A percentile compares a stretch with the other conserved stretches of the same genome.
These are phyloP conservation scores for Henckelia pumila DNA, from an alignment of 257 asterid genomes.

Conservation along the genomic window DNA sequence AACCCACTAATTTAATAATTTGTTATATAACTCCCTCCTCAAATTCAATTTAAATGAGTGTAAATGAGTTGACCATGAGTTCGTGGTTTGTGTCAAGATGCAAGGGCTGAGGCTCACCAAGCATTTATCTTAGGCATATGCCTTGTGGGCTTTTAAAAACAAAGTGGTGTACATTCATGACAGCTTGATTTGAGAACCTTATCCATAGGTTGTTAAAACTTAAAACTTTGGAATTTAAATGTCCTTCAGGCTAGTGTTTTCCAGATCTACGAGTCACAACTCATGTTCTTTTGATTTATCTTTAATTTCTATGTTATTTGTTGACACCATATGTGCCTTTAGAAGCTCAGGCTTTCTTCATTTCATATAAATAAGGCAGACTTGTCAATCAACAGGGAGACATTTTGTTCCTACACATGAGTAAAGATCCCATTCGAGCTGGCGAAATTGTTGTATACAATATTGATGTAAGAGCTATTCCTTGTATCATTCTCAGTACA, in stretches of 20 bases:
- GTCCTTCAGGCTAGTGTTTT: neutral
- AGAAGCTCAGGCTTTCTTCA: neutral
- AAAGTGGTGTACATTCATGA: neutral
- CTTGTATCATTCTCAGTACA: neutral
- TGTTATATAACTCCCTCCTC: too few species aligned
- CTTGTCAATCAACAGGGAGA: slow-evolving; percentile 29
- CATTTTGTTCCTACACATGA: slow-evolving; percentile 34
- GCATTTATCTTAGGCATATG: neutral
- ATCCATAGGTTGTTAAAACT: neutral
- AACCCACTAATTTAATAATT: too few species aligned
- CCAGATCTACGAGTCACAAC: neutral
- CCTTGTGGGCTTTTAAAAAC: neutral
- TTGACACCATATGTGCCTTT: neutral
- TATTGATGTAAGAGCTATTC: slow-evolving; percentile 33
- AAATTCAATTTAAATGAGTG: too few species aligned
- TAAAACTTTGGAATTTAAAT: too few species aligned
- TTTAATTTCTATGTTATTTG: neutral
- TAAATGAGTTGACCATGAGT: too few species aligned
- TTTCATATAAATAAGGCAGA: neutral
- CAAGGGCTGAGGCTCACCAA: neutral
- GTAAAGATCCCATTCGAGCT: slow-evolving; percentile 24
- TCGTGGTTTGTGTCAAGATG: neutral
- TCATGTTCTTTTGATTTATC: neutral
- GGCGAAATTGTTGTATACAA: slow-evolving; percentile 39
- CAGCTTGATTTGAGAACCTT: neutral